phyloP scores from a whole-genome alignment of 352 stramenopile species.

The Pythium diclinum region DNA sequence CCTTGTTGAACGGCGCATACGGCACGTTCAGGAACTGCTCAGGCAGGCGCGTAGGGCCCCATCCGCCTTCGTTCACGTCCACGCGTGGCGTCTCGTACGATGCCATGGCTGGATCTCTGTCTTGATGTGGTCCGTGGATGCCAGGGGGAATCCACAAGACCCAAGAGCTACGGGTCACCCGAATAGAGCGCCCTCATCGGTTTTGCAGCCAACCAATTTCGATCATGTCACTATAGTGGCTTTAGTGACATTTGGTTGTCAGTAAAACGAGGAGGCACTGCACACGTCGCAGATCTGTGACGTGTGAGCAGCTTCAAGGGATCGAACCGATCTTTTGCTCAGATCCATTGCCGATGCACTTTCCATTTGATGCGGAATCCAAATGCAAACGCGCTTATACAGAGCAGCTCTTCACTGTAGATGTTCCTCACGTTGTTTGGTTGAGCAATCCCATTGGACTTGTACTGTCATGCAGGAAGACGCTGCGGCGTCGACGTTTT shows the following conservation, averaged over 20 bases:
- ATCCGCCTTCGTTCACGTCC: slow-evolving; percentile 79
- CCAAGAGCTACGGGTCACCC: background rate
- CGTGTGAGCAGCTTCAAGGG: background rate
- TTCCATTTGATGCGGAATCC: background rate
- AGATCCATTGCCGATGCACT: background rate
- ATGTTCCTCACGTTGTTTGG: too few species aligned
- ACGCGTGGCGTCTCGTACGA: slow-evolving; percentile 74
- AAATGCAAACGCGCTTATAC: background rate
- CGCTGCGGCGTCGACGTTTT: background rate
- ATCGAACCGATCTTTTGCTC: background rate
- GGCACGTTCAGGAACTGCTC: slow-evolving; percentile 92
- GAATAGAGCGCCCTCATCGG: slow-evolving; percentile 7
- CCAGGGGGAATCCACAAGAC: background rate
- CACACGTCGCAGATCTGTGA: slow-evolving; percentile 4
- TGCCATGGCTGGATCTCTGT: slow-evolving; percentile 38
- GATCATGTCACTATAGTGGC: background rate
- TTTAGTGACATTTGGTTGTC: slow-evolving; percentile 1
- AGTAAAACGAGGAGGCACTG: background rate
- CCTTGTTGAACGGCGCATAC: slow-evolving; percentile 95
- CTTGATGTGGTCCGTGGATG: background rate
- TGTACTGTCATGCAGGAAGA: too few species aligned
- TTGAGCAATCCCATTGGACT: too few species aligned
- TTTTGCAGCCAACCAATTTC: slow-evolving; percentile 5
- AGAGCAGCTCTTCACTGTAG: too few species aligned
- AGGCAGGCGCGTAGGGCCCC: slow-evolving; percentile 82